phyloP scores from a whole-genome alignment of 495 filamentous ascomycete genomes.

The Aspergillus nidulans region DNA sequence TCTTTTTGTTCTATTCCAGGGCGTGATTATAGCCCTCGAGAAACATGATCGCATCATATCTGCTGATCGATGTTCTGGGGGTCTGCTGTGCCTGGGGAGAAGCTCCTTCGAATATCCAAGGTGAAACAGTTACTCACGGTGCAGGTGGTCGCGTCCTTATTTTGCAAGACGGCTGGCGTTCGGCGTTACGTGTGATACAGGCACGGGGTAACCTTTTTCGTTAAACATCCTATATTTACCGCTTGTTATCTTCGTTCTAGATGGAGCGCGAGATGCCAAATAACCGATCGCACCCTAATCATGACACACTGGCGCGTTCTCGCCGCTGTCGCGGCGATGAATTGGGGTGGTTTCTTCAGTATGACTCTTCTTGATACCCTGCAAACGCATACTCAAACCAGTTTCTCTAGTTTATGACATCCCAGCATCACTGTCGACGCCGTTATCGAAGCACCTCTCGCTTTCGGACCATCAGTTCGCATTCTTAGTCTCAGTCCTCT shows the following conservation, averaged over 20 bases:
- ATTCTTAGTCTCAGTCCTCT: constrained; percentile 4
- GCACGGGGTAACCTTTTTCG: background rate
- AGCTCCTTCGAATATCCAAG: background rate
- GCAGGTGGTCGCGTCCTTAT: background rate
- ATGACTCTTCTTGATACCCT: background rate
- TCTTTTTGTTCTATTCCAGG: background rate
- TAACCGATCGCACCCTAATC: background rate
- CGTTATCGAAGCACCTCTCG: background rate
- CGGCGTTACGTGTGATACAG: background rate
- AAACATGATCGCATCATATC: background rate
- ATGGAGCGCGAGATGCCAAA: background rate
- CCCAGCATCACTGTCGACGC: background rate
- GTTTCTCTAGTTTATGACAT: constrained; percentile 3
- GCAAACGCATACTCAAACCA: background rate
- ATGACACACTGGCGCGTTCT: constrained; percentile 4
- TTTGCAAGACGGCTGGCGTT: background rate
- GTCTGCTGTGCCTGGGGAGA: background rate
- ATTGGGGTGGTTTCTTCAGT: background rate
- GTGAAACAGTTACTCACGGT: background rate
- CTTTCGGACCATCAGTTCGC: background rate
- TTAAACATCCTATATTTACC: background rate
- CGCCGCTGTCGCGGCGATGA: background rate
- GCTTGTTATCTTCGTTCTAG: background rate
- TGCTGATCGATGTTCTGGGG: background rate
- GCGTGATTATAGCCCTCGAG: background rate